Evolutionary conservation across 2,329 filamentous ascomycete species (phyloP).

Genomic region (Cladophialophora psammophila): DNA sequence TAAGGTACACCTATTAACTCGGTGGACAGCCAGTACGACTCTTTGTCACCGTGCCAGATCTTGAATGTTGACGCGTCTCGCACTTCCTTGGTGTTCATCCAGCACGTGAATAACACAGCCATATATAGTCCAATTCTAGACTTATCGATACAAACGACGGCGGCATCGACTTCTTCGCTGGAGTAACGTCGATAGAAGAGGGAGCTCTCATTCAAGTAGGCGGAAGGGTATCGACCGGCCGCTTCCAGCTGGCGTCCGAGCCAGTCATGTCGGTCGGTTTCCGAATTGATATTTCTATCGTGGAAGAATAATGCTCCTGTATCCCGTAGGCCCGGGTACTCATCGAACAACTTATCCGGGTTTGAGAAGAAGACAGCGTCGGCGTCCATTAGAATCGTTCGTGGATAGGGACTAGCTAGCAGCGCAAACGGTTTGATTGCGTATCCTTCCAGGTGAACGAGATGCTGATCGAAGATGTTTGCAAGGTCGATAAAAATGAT

Average conservation of each 20-base stretch:
- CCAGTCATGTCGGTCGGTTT: conserved; percentile 29
- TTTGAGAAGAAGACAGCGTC: conserved; percentile 31
- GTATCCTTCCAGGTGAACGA: conserved; percentile 28
- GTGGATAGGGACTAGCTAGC: conserved; percentile 33
- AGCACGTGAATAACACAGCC: conserved; percentile 53
- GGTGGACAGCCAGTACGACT: conserved; percentile 57
- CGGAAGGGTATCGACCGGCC: conserved; percentile 44
- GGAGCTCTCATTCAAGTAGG: conserved; percentile 45
- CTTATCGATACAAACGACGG: conserved; percentile 55
- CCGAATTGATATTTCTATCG: conserved; percentile 30
- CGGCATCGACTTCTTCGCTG: conserved; percentile 54
- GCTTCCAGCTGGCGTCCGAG: conserved; percentile 42
- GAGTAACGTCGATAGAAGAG: conserved; percentile 52
- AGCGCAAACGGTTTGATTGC: conserved; percentile 39
- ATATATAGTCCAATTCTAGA: conserved; percentile 48
- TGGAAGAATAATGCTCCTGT: conserved; percentile 38
- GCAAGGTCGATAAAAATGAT: conserved; percentile 22
- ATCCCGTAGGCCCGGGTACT: conserved; percentile 21
- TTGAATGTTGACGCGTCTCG: conserved; percentile 53
- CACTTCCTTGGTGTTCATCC: conserved; percentile 54
- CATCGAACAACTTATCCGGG: conserved; percentile 33
- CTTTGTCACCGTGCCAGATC: conserved; percentile 56
- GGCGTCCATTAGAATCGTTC: conserved; percentile 36
- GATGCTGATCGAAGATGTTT: conserved; percentile 26
- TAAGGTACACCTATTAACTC: conserved; percentile 52